Percentiles rank a stretch among this genome's conserved stretches.
These are phyloP conservation scores for Epipyxis sp. DNA, from an alignment of 108 stramenopile genomes.

Conservation along the genomic window DNA sequence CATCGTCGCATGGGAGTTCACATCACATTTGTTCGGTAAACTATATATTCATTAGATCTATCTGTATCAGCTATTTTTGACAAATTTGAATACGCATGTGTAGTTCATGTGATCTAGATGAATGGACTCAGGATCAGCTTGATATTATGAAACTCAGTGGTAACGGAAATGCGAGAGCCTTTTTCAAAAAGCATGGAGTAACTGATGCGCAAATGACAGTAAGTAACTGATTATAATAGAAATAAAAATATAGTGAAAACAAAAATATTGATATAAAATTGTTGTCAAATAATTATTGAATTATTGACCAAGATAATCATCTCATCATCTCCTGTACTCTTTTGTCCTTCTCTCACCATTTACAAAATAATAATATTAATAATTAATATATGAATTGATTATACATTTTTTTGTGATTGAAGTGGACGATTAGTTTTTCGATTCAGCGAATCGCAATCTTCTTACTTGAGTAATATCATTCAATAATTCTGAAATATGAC, in stretches of 20 bases:
- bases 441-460: too few species aligned
- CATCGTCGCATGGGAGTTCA: conserved; percentile 96
- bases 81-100: conserved; percentile 1
- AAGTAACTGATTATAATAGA: background rate
- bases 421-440: too few species aligned
- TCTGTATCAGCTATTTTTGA: conserved; percentile 9
- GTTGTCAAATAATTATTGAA: too few species aligned
- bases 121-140: conserved; percentile 80
- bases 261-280: too few species aligned
- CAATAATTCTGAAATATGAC: too few species aligned
- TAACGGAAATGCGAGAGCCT: conserved; percentile 72
- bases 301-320: too few species aligned
- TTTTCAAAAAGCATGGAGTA: conserved; percentile 74
- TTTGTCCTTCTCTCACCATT: background rate
- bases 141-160: conserved; percentile 84
- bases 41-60: background rate
- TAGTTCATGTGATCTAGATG: conserved; percentile 71
- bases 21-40: conserved; percentile 88
- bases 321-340: background rate
- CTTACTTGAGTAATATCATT: too few species aligned
- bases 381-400: too few species aligned
- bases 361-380: too few species aligned
- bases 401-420: too few species aligned
- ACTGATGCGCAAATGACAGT: conserved; percentile 67
- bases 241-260: conserved; percentile 19